These are phyloP conservation scores for Alopecurus myosuroides DNA, from an alignment of 176 grass and related monocot species.

Conservation along the genomic window DNA sequence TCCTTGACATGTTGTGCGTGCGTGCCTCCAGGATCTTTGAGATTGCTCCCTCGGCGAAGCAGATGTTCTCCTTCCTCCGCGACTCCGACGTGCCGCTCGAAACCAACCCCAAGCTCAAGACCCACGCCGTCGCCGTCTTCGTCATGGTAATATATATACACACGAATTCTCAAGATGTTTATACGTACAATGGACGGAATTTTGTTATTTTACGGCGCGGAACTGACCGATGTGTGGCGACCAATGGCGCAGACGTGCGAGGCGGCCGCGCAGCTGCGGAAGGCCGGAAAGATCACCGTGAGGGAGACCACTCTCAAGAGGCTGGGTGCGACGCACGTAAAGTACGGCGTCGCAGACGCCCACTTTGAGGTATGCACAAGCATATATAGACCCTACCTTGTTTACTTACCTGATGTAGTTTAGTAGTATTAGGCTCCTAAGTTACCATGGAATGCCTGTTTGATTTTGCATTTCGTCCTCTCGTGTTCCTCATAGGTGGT, in stretches of 20 bases:
- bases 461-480: not conserved
- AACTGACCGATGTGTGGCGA: not conserved
- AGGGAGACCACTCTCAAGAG: conserved; percentile 84
- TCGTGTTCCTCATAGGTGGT: conserved; percentile 34
- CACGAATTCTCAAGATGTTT: not conserved
- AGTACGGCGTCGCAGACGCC: conserved; percentile 51
- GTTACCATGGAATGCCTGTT: too few species aligned
- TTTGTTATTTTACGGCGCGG: not conserved
- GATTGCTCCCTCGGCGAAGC: conserved; percentile 69
- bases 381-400: too few species aligned
- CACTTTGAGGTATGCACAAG: conserved; percentile 92
- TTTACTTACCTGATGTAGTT: too few species aligned
- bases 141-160: conserved; percentile 79
- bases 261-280: conserved; percentile 76
- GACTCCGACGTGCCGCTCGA: conserved; percentile 72
- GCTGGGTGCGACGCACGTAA: conserved; percentile 62
- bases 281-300: conserved; percentile 75
- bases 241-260: conserved; percentile 91
- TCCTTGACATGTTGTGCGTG: not conserved
- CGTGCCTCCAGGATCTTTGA: conserved; percentile 61
- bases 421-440: not conserved
- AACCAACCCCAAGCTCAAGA: conserved; percentile 91
- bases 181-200: too few species aligned
- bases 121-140: conserved; percentile 81
- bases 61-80: conserved; percentile 83